Base-by-base conservation (phyloP, 345 rosid genomes). In the Lagerstroemia speciosa region DNA sequence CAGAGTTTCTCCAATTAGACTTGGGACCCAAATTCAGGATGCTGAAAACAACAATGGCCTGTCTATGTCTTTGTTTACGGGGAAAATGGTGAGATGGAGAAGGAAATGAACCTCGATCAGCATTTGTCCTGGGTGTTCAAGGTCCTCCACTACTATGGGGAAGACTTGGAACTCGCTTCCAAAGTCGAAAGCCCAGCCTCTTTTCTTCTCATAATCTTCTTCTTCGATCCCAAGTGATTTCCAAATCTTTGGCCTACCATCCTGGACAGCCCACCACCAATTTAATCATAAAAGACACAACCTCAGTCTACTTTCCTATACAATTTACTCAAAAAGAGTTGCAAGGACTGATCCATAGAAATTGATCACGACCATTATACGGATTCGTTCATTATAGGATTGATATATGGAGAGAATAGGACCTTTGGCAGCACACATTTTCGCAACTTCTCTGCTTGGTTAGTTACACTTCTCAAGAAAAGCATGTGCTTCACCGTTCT, bases 81-180 rank as follows among this genome's bases (percentile, higher is more conserved):
- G 16, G 46, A 16, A 41, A n/a, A 41, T 9, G 16, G 7, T 41
- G 46, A 41, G 14, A 36, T 41, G 53, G 9, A 27, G 27, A 14
- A 16, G 46, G 62, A 1, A 48, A 43, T 70, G 4, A 22, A 85
- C 89, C 87, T 87, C 88, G 7, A 87, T 83, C 62, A 85, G 83
- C 79, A 88, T 69, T 69, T 82, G 83, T 61, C 89, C 93, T 0
- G 89, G 80, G 68, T 63, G 38, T 34, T 79, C 63, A 69, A 88
- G 86, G 75, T 86, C 93, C 71, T 88, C 87, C n/a, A 88, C 86
- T 9, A 78, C 70, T 22, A 88, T 86, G 1, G 93, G 93, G 65
- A 84, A 88, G 17, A 63, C 50, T 43, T 74, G 80, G 33, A 31
- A 70, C 41, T 83, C 84, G 12, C 67, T 67, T 72, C 80, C 87